Conservation (phyloP, 257 asterid species). For the Gentiana dahurica region DNA sequence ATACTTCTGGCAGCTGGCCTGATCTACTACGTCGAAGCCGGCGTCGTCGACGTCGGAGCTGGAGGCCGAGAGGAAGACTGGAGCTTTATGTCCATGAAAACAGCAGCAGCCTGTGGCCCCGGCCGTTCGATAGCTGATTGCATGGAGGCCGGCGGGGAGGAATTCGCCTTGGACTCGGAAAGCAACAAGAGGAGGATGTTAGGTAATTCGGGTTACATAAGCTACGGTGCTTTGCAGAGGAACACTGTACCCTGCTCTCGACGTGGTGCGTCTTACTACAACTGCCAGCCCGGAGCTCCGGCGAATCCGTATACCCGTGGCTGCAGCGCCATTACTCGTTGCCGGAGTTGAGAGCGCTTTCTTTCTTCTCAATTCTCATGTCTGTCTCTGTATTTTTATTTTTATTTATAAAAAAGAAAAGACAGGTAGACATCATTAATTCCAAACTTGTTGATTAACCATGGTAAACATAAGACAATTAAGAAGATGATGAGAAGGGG, state of each 20-base stretch:
- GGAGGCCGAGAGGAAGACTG: background rate
- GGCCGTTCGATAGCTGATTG: constrained; percentile 52
- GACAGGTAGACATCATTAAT: too few relatives aligned
- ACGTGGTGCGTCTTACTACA: constrained; percentile 83
- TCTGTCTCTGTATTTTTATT: too few relatives aligned
- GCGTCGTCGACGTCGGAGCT: constrained; percentile 4
- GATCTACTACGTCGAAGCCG: constrained; percentile 10
- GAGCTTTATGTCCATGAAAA: constrained; percentile 11
- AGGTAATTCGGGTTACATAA: constrained; percentile 54
- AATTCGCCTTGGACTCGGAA: constrained; percentile 55
- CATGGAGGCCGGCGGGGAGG: constrained; percentile 36
- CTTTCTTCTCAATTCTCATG: too few relatives aligned
- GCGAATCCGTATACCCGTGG: constrained; percentile 76
- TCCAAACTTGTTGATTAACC: too few relatives aligned
- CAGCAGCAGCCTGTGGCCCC: constrained; percentile 16
- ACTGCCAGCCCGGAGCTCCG: constrained; percentile 68
- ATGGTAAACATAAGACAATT: too few relatives aligned
- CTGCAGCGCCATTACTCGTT: constrained; percentile 66
- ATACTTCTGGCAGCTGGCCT: constrained; percentile 1
- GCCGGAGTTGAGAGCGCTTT: constrained; percentile 40
- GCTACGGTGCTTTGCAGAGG: constrained; percentile 87
- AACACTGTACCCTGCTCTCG: constrained; percentile 65
- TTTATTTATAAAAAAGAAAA: too few relatives aligned
- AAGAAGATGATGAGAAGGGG: background rate
- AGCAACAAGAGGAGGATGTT: constrained; percentile 48